These are phyloP conservation scores for Nadsonia commutata DNA, from an alignment of 1,139 yeast species.

Conservation along the genomic window DNA sequence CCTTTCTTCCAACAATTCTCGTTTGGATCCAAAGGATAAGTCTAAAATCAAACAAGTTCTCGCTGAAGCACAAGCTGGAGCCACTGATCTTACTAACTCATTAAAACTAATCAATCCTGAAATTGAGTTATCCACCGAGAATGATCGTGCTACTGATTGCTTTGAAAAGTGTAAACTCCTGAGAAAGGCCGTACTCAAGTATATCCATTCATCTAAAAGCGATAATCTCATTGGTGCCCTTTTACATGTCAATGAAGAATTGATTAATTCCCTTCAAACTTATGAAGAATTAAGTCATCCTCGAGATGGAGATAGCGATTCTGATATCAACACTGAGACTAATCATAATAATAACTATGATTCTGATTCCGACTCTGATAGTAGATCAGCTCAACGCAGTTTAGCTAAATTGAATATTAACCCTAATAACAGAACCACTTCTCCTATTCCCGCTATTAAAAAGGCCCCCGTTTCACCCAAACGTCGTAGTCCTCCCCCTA, in stretches of 20 bases:
- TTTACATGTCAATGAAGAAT: conserved; percentile 77
- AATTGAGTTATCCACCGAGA: conserved; percentile 43
- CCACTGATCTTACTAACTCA: conserved; percentile 58
- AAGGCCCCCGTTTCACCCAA: conserved; percentile 9
- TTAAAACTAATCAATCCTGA: conserved; percentile 40
- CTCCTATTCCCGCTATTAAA: conserved; percentile 7
- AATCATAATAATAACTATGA: conserved; percentile 16
- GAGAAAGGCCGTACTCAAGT: conserved; percentile 64
- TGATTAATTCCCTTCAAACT: conserved; percentile 54
- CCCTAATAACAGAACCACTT: conserved; percentile 21
- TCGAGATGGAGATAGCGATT: conserved; percentile 31
- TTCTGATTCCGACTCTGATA: conserved; percentile 11
- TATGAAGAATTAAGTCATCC: conserved; percentile 50
- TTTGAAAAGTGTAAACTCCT: conserved; percentile 65
- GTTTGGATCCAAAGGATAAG: conserved; percentile 37
- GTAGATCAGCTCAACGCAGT: background rate
- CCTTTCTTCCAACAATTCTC: conserved; percentile 3
- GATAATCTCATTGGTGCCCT: conserved; percentile 80
- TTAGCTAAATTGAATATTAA: conserved; percentile 10
- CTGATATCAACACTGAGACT: conserved; percentile 26
- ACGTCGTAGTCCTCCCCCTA: conserved; percentile 21
- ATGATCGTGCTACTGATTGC: conserved; percentile 39
- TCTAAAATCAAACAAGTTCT: conserved; percentile 56
- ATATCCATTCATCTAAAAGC: conserved; percentile 63
- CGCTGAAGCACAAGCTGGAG: conserved; percentile 63